Evolutionary conservation across 192 early-diverging fungal species (phyloP), one percentile per base, ranked within the genome.

Genomic region (Umbelopsis sp.): DNA sequence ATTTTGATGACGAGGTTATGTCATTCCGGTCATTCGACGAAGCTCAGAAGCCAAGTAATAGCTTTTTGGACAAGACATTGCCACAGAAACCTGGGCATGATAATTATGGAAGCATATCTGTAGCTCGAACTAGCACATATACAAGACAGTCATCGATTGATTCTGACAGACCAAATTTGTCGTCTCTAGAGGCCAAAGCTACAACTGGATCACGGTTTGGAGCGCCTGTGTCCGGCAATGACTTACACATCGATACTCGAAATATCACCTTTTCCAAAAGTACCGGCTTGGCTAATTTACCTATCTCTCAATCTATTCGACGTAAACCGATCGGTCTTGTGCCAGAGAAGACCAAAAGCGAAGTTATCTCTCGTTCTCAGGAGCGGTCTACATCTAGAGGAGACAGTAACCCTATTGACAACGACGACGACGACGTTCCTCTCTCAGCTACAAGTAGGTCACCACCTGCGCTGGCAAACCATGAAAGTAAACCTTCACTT

Each of bases 301-400:
- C 56, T 14, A 62, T 62, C 17, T 20, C 56, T 3, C 31, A 22
- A 17, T 36, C 56, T 0, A 62, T 62, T 62, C 56, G 56, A 17
- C 26, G 56, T n/a, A 62, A 62, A 17, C 56, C 56, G 4, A 31
- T 62, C 17, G 56, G 56, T 6, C 17, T 29, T 14, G 31, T 62
- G n/a, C 56, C 56, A n/a, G 56, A 62, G 56, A 62, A 62, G 31
- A 62, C 56, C 20, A 62, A 62, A 32, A 62, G 56, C n/a, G 56
- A 62, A 20, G 26, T 17, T 4, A 32, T 62, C 26, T 31, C 56
- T 29, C 56, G 56, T 34, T 34, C 56, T 0, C 26, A 62, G 14
- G 56, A 62, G 16, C 32, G 56, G 34, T 34, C 31, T 1, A 20
- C 56, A 17, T n/a, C 56, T 32, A 29, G 29, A 62, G 29, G 34